Evolutionary conservation across 306 rosid species (phyloP).

Genomic region (Ormosia semicastrata): DNA sequence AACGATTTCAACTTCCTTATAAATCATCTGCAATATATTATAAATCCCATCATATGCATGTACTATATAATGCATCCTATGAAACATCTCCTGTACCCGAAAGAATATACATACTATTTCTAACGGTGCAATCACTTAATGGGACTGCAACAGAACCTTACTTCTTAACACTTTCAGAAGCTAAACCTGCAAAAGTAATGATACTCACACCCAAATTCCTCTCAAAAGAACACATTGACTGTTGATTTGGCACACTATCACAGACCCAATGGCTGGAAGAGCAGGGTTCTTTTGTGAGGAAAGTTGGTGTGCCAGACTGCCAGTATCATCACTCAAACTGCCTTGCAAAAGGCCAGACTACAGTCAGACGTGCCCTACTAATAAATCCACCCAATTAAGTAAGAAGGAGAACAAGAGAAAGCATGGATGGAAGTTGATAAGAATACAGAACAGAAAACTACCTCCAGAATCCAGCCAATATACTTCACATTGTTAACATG

Average conservation of each 20-base stretch:
- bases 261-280: background rate
- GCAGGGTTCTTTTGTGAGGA: background rate
- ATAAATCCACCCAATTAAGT: background rate
- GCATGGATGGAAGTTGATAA: background rate
- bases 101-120: background rate
- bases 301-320: background rate
- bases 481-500: conserved; percentile 98
- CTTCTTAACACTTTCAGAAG: background rate
- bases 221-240: background rate
- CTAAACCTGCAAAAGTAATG: background rate
- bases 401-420: background rate
- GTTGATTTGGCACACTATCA: conserved; percentile 8
- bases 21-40: background rate
- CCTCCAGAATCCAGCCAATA: conserved; percentile 99
- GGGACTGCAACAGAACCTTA: background rate
- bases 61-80: background rate
- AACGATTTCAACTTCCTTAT: background rate
- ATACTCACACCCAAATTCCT: background rate
- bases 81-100: background rate
- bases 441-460: conserved; percentile 30
- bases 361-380: background rate
- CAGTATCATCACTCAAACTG: background rate
- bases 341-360: background rate
- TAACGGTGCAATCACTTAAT: background rate
- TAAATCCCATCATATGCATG: background rate